phyloP scores from a whole-genome alignment of 2,329 filamentous ascomycete genomes.

The Metarhizium brunneum region DNA sequence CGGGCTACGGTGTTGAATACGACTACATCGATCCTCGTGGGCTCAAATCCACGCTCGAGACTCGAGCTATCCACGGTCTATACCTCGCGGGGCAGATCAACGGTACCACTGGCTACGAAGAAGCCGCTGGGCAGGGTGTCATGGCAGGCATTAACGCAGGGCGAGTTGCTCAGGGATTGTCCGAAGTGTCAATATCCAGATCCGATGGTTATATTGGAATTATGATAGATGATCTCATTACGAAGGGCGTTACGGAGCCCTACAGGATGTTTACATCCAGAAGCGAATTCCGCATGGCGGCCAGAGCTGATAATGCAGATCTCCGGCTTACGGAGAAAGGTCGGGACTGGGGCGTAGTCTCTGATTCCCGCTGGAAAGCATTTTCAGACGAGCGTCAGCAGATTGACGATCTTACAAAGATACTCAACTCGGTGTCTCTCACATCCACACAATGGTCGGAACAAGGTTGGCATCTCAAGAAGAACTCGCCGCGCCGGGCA shows the following conservation, averaged over 20 bases:
- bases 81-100: slow-evolving; percentile 97
- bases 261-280: slow-evolving; percentile 98
- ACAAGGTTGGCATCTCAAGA: slow-evolving; percentile 59
- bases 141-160: slow-evolving; percentile 92
- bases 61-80: slow-evolving; percentile 79
- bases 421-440: slow-evolving; percentile 50
- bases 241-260: slow-evolving; percentile 92
- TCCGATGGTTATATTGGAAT: slow-evolving; percentile 94
- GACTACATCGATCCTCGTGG: slow-evolving; percentile 94
- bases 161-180: slow-evolving; percentile 58
- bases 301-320: slow-evolving; percentile 91
- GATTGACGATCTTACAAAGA: slow-evolving; percentile 54
- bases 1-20: slow-evolving; percentile 96
- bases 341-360: slow-evolving; percentile 65
- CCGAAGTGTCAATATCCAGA: slow-evolving; percentile 60
- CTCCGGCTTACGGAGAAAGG: slow-evolving; percentile 73
- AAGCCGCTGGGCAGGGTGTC: slow-evolving; percentile 88
- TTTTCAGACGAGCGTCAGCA: slow-evolving; percentile 58
- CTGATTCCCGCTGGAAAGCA: slow-evolving; percentile 65
- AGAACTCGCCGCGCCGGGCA: slow-evolving; percentile 56
- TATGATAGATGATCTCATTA: slow-evolving; percentile 97
- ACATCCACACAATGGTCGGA: slow-evolving; percentile 58
- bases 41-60: slow-evolving; percentile 82
- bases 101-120: slow-evolving; percentile 95
- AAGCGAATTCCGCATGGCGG: slow-evolving; percentile 89